Evolutionary conservation across 306 rosid species (phyloP), one percentile per base, ranked within the genome.

Genomic region (Vachellia pachyceras): DNA sequence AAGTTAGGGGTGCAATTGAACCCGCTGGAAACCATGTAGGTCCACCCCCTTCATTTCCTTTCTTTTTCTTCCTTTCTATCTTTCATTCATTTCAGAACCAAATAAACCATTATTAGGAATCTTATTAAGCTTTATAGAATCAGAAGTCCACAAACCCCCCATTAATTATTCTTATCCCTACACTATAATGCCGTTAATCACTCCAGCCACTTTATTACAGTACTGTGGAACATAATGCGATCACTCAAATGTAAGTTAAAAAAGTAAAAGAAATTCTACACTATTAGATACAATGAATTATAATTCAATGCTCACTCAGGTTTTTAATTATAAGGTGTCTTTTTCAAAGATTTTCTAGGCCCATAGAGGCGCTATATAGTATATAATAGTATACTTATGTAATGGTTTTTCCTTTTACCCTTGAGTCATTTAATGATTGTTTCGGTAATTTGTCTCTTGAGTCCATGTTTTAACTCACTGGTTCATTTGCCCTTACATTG

Each of bases 61-160:
- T 81, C 39, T 3, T 45, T 12, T 45, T 12, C 12, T 57, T 22
- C 35, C 35, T 57, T 58, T 58, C 65, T 10, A 22, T 58, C 65
- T 7, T 66, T 37, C 29, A 36, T 89, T 91, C 80, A 75, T 73
- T 60, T 69, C 57, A 10, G 78, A 36, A 68, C 82, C 69, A 75
- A 80, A 77, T 80, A 54, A 25, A 67, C 57, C 67, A 84, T 89
- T 81, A 89, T 82, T 54, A 76, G 74, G 72, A 71, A 86, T 85
- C 85, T 83, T 88, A 86, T 52, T 57, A 83, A 82, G 89, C 91
- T 84, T 92, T 84, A 14, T 17, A 67, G 89, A 87, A 89, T 87
- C 86, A 85, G 61, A 83, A 83, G 75, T 78, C 79, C 84, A 70
- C 66, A 60, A 54, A 77, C 49, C 49, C n/a, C 45, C 78, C 82